A percentile compares a stretch with the other conserved stretches of the same genome.
Conservation (phyloP, 495 filamentous ascomycete species). For the Penicillium malachiteum region DNA sequence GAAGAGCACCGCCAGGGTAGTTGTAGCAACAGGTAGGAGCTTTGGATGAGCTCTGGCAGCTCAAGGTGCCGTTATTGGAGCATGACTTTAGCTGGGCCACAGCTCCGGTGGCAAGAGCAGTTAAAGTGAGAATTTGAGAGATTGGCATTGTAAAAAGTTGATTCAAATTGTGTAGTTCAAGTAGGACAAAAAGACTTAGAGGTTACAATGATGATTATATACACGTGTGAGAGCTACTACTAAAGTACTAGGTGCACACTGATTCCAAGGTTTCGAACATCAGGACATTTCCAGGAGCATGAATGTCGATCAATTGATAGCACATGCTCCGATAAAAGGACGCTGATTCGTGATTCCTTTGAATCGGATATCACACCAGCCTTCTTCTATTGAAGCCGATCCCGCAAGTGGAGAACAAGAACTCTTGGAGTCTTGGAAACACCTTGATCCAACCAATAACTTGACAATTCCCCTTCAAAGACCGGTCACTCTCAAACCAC, state of each 20-base stretch:
- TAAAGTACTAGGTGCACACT: conserved; percentile 9
- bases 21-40: conserved; percentile 74
- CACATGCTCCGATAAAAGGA: conserved; percentile 38
- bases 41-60: conserved; percentile 39
- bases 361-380: conserved; percentile 21
- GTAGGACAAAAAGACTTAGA: too few species aligned
- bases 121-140: conserved; percentile 25
- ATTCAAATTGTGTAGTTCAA: neutral
- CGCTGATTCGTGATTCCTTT: conserved; percentile 30
- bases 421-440: neutral
- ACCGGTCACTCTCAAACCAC: neutral
- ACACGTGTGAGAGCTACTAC: neutral
- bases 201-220: too few species aligned
- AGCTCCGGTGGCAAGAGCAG: conserved; percentile 21
- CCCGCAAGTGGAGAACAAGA: neutral
- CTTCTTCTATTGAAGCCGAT: neutral
- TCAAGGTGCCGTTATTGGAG: conserved; percentile 29
- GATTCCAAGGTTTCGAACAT: neutral
- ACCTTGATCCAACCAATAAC: neutral
- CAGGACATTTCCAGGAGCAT: conserved; percentile 7
- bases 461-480: too few species aligned
- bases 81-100: conserved; percentile 29
- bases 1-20: conserved; percentile 66
- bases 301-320: conserved; percentile 17
- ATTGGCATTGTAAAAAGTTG: neutral